Conservation (phyloP, 2,329 filamentous ascomycete genomes). For the Alternaria brassicae region DNA sequence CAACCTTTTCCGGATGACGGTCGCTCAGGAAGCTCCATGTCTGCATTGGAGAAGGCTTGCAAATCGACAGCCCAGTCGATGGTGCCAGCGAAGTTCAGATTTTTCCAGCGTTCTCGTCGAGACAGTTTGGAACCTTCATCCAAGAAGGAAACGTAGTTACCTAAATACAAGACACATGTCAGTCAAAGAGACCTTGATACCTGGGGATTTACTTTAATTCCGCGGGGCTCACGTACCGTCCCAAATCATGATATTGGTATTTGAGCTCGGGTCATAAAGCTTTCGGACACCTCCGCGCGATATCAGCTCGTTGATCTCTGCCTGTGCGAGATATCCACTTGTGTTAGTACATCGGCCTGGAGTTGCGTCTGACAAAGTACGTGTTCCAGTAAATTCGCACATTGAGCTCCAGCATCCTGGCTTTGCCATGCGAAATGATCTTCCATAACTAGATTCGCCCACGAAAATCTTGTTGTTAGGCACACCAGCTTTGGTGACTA, state of each 20-base stretch:
- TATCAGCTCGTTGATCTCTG: conserved; percentile 43
- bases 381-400: conserved; percentile 48
- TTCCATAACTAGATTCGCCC: conserved; percentile 47
- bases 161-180: no score
- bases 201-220: no score
- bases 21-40: not conserved
- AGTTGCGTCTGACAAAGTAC: conserved; percentile 34
- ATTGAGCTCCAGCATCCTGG: conserved; percentile 40
- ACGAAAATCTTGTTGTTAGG: conserved; percentile 42
- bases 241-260: not conserved
- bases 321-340: conserved; percentile 51
- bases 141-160: no score
- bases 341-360: conserved; percentile 50
- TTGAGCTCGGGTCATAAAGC: not conserved
- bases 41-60: not conserved
- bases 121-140: no score
- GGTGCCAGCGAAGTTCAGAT: not conserved
- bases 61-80: not conserved
- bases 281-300: not conserved
- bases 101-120: not conserved
- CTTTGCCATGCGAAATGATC: conserved; percentile 46
- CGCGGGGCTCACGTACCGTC: no score
- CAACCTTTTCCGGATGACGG: conserved; percentile 1
- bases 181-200: no score
- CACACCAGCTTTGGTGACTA: conserved; percentile 46